phyloP scores from a whole-genome alignment of 2,329 filamentous ascomycete genomes.

The Scytalidium sp. region DNA sequence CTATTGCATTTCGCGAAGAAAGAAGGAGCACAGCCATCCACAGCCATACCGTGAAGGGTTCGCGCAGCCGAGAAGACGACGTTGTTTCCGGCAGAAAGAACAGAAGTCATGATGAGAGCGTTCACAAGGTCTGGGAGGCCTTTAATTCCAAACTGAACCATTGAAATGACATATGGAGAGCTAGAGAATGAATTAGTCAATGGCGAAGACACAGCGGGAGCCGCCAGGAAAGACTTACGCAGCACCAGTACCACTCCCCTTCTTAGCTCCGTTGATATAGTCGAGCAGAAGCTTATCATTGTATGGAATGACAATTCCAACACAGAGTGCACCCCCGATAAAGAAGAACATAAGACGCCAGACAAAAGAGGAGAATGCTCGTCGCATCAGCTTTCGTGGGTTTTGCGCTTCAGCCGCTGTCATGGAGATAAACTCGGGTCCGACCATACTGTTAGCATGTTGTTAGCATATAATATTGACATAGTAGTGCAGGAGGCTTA shows the following conservation, averaged over 20 bases:
- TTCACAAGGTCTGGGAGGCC: conserved; percentile 66
- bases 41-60: conserved; percentile 64
- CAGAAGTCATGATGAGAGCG: conserved; percentile 63
- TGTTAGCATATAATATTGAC: conserved; percentile 47
- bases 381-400: conserved; percentile 59
- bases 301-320: conserved; percentile 63
- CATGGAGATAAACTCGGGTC: conserved; percentile 63
- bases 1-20: conserved; percentile 60
- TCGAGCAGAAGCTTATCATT: conserved; percentile 53
- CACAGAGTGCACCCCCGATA: conserved; percentile 60
- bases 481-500: conserved; percentile 33
- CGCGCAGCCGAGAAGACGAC: conserved; percentile 64
- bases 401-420: conserved; percentile 69
- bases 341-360: conserved; percentile 70
- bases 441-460: conserved; percentile 61
- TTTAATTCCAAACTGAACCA: conserved; percentile 60
- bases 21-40: conserved; percentile 60
- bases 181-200: neutral
- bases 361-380: conserved; percentile 69
- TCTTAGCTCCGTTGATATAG: conserved; percentile 46
- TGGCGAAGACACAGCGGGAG: neutral
- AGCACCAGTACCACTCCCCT: conserved; percentile 48
- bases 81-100: conserved; percentile 56
- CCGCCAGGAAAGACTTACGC: neutral
- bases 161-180: conserved; percentile 47